Evolutionary conservation across 768 basidiomycete genomes (phyloP).

Genomic region (Paxillus rubicundulus): DNA sequence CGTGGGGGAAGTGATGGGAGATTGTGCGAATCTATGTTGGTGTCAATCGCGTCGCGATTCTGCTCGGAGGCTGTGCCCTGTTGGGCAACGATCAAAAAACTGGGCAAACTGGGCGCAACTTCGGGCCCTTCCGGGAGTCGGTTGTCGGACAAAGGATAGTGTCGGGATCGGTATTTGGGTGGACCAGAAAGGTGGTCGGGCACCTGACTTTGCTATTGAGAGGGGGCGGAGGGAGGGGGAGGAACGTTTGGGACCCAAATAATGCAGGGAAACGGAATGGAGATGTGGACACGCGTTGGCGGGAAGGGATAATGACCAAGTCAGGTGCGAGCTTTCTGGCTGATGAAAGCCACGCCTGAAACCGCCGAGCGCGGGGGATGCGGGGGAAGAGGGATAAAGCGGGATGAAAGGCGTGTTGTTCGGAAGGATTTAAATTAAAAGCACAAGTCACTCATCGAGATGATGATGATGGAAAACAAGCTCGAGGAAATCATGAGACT

Average conservation of each 20-base stretch:
- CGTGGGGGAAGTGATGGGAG: background rate
- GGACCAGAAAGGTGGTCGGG: background rate
- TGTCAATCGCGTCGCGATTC: background rate
- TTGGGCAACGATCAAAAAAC: background rate
- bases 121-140: no score
- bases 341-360: background rate
- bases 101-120: background rate
- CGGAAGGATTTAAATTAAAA: background rate
- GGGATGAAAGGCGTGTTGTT: background rate
- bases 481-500: background rate
- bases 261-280: background rate
- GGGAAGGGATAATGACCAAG: background rate
- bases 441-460: background rate
- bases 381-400: background rate
- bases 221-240: background rate
- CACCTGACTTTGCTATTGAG: background rate
- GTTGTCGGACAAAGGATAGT: no score
- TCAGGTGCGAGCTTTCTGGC: background rate
- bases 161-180: background rate
- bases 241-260: background rate
- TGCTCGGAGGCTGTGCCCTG: background rate
- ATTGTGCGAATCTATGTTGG: background rate
- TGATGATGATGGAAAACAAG: background rate
- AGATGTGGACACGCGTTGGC: background rate
- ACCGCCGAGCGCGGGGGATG: background rate